Percentiles rank a stretch among this genome's conserved stretches.
phyloP scores from a whole-genome alignment of 768 basidiomycete genomes.

The Boletus eberwhitei region DNA sequence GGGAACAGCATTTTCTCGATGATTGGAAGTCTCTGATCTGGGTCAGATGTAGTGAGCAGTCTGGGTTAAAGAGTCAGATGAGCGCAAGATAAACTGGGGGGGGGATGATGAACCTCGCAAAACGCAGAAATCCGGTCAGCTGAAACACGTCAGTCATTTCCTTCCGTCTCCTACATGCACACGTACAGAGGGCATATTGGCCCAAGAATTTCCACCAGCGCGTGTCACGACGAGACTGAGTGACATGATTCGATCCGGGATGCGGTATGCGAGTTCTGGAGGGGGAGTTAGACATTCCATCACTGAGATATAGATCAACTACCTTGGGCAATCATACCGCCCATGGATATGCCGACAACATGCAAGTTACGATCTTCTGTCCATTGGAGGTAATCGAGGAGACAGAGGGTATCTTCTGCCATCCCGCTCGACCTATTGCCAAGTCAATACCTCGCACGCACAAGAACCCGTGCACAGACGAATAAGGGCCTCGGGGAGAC shows the following conservation, averaged over 20 bases:
- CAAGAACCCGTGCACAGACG: slow-evolving; percentile 41
- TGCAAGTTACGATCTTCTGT: slow-evolving; percentile 57
- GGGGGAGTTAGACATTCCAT: neutral
- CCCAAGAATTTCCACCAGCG: slow-evolving; percentile 54
- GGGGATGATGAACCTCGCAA: slow-evolving; percentile 32
- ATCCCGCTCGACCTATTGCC: slow-evolving; percentile 60
- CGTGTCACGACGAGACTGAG: slow-evolving; percentile 69
- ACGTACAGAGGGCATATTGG: slow-evolving; percentile 63
- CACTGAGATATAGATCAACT: neutral
- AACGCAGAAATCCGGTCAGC: slow-evolving; percentile 38
- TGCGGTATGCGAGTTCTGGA: slow-evolving; percentile 63
- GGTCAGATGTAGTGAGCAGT: slow-evolving; percentile 35
- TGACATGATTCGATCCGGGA: slow-evolving; percentile 65
- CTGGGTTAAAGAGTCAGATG: slow-evolving; percentile 30
- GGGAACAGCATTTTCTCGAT: slow-evolving; percentile 61
- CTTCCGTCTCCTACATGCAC: neutral
- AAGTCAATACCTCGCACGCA: neutral
- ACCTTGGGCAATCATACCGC: slow-evolving; percentile 86
- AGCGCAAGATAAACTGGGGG: neutral
- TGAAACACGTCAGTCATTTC: slow-evolving; percentile 15
- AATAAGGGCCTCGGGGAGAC: slow-evolving; percentile 70
- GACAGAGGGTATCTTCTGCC: slow-evolving; percentile 68
- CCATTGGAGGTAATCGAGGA: slow-evolving; percentile 74
- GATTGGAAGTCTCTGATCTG: slow-evolving; percentile 45
- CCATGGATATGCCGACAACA: slow-evolving; percentile 71